phyloP scores from a whole-genome alignment of 1,284 basidiomycete genomes.

The Sporisorium iseilematis-ciliati region DNA sequence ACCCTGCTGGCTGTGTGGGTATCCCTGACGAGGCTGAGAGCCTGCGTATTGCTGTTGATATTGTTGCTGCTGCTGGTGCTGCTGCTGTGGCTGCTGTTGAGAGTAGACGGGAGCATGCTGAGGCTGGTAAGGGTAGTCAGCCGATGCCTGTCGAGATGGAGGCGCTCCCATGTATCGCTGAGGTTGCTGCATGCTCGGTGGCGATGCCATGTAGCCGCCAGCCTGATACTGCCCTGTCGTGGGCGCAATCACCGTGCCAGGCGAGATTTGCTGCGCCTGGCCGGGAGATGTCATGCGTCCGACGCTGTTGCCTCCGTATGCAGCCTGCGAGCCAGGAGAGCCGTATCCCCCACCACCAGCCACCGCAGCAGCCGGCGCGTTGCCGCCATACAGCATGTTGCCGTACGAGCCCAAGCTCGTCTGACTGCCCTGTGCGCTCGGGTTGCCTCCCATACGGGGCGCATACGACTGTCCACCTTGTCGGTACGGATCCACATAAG shows the following conservation, averaged over 20 bases:
- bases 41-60: constrained; percentile 22
- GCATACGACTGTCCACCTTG: constrained; percentile 22
- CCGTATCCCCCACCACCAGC: constrained; percentile 16
- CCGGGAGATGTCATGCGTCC: constrained; percentile 18
- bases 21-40: constrained; percentile 21
- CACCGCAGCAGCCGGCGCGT: constrained; percentile 6
- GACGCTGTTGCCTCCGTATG: constrained; percentile 10
- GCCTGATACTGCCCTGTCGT: constrained; percentile 21
- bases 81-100: constrained; percentile 20
- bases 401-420: constrained; percentile 50
- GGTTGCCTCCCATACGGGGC: constrained; percentile 29
- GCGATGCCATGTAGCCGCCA: constrained; percentile 29
- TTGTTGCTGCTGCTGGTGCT: constrained; percentile 21
- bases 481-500: constrained; percentile 40
- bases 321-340: constrained; percentile 17
- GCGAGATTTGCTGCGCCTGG: constrained; percentile 41
- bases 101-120: constrained; percentile 26
- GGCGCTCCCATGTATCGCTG: constrained; percentile 28
- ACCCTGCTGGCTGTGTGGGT: constrained; percentile 28
- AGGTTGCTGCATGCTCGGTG: constrained; percentile 27
- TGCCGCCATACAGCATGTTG: constrained; percentile 43
- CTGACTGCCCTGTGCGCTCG: constrained; percentile 41
- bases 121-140: constrained; percentile 36
- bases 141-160: constrained; percentile 33
- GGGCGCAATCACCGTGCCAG: constrained; percentile 38